Evolutionary conservation across 1,284 basidiomycete species (phyloP), one percentile per base, ranked within the genome.

Genomic region (Papiliotrema nemorosa): DNA sequence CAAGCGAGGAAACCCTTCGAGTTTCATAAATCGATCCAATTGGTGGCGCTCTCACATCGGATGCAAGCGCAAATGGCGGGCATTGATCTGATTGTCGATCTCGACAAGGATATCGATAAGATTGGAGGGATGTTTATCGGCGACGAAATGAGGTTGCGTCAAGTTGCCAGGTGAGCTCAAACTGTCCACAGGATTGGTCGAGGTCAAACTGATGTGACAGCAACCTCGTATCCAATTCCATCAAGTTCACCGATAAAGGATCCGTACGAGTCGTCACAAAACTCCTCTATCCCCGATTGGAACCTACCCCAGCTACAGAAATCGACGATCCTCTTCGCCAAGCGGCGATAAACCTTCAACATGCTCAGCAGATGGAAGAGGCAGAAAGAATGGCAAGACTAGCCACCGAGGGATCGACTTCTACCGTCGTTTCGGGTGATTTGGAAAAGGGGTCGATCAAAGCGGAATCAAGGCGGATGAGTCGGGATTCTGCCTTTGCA

Each of bases 11-110:
- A 83, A 79, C 88, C 89, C 3, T 91, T 90, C 74, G 78, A 84
- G 22, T 88, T 92, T 65, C 89, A 92, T 71, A 82, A 86, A 62
- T 83, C 86, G 37, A 85, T 93, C 76, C 82, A 83, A 18, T 85
- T 87, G 3, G 80, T 91, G 54, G 83, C 90, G 50, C 80, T 88
- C 3, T 86, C 87, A 2, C 78, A 92, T 35, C 80, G 82, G 41
- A 75, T 90, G 53, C 85, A 86, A 34, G 86, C 87, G 0, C 79
- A 88, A 53, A 84, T 85, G 25, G 80, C 85, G 16, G 80, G 80
- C 27, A 78, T 91, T 39, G 77, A 82, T 50, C 80, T 93, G 50
- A 77, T 82, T 40, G 84, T 83, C 4, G 79, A 84, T 43, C 77
- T 92, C 14, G 90, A 93, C 67, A 77, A 77, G 25, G 78, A 78